These are phyloP conservation scores for Paramecium sonneborni DNA, from an alignment of 73 alveolate genomes.

Conservation along the genomic window DNA sequence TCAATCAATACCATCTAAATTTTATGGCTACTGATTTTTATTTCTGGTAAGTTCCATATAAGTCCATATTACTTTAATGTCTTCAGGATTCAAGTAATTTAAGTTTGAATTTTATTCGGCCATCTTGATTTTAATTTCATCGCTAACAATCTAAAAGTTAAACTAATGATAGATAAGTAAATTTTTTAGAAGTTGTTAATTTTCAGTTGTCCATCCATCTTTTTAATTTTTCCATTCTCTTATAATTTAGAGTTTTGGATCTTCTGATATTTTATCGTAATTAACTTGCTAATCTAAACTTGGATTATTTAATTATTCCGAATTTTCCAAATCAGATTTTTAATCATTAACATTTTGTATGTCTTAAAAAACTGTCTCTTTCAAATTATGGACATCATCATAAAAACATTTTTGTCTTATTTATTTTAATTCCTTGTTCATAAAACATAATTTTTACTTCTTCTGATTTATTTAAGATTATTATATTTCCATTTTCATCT, in stretches of 20 bases:
- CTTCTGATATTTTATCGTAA: neutral
- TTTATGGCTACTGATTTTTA: neutral
- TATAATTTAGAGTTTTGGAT: neutral
- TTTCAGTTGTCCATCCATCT: constrained; percentile 30
- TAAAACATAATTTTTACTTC: neutral
- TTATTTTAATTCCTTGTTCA: neutral
- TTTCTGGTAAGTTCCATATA: neutral
- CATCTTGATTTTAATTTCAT: neutral
- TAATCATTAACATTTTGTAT: neutral
- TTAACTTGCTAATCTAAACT: neutral
- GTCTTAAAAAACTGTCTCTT: neutral
- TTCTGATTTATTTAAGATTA: neutral
- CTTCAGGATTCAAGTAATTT: constrained; percentile 14
- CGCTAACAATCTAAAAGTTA: constrained; percentile 10
- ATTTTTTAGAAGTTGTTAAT: neutral
- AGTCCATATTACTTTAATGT: neutral
- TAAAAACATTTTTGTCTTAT: neutral
- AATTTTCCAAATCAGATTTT: neutral
- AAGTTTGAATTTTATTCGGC: neutral
- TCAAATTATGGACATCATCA: neutral
- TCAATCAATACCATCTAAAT: constrained; percentile 24
- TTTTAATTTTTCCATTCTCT: neutral
- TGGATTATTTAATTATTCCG: neutral
- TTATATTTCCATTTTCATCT: constrained; percentile 20
- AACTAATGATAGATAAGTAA: constrained; percentile 1